phyloP scores from a whole-genome alignment of 306 rosid species.

The Vicia faba region DNA sequence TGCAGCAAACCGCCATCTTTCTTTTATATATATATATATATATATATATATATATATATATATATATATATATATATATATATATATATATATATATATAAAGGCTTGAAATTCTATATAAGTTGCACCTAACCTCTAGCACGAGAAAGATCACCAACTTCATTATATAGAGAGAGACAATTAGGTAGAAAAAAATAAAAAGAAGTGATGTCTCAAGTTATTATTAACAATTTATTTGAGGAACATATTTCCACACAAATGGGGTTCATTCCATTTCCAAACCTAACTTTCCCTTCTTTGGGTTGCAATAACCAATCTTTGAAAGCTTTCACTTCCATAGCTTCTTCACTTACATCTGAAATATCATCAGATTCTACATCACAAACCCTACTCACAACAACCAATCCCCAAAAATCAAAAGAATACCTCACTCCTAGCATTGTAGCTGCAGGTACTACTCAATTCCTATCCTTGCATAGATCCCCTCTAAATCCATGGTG shows the following conservation, averaged over 20 bases:
- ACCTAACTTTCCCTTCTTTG: slow-evolving; percentile 54
- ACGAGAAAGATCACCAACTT: slow-evolving; percentile 28
- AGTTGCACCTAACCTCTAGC: slow-evolving; percentile 15
- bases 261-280: slow-evolving; percentile 73
- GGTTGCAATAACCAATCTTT: slow-evolving; percentile 56
- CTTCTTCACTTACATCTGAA: slow-evolving; percentile 55
- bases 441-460: slow-evolving; percentile 49
- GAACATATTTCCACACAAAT: slow-evolving; percentile 57
- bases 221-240: slow-evolving; percentile 62
- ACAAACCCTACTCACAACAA: slow-evolving; percentile 69
- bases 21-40: background rate
- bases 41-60: too few species aligned
- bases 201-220: slow-evolving; percentile 54
- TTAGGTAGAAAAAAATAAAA: background rate
- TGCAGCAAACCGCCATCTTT: slow-evolving; percentile 37
- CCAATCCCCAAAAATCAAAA: slow-evolving; percentile 50
- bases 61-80: too few species aligned
- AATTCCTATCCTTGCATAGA: slow-evolving; percentile 82
- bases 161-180: background rate
- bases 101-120: background rate
- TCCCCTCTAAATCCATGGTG: slow-evolving; percentile 80
- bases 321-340: slow-evolving; percentile 47
- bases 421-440: slow-evolving; percentile 44
- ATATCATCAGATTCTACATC: slow-evolving; percentile 38
- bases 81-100: too few species aligned